Evolutionary conservation across 208 protist species (phyloP).

Genomic region (Leishmania amazonensis): DNA sequence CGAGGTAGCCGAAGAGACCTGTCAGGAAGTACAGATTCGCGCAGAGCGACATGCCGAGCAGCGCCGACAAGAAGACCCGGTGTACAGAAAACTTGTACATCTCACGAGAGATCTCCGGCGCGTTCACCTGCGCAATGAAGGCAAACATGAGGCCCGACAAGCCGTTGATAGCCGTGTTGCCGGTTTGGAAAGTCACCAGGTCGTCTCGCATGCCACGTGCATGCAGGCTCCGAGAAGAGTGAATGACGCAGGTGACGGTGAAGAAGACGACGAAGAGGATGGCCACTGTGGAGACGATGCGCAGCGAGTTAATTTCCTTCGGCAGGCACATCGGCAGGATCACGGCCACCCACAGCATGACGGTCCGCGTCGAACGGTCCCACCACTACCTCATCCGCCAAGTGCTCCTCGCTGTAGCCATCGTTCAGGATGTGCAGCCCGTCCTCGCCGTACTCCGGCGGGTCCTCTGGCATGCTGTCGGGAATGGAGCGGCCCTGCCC

Average conservation of each 20-base stretch:
- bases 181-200: slow-evolving; percentile 49
- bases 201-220: slow-evolving; percentile 36
- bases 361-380: neutral
- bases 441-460: slow-evolving; percentile 43
- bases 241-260: slow-evolving; percentile 58
- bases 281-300: slow-evolving; percentile 62
- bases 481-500: neutral
- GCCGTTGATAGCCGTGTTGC: slow-evolving; percentile 56
- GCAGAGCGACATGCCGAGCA: slow-evolving; percentile 50
- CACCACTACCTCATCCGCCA: neutral
- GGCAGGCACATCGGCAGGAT: slow-evolving; percentile 44
- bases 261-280: slow-evolving; percentile 78
- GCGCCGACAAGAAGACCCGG: slow-evolving; percentile 46
- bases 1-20: slow-evolving; percentile 84
- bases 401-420: slow-evolving; percentile 12
- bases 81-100: slow-evolving; percentile 52
- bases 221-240: slow-evolving; percentile 37
- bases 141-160: slow-evolving; percentile 35
- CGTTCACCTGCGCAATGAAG: slow-evolving; percentile 69
- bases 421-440: slow-evolving; percentile 37
- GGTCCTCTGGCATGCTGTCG: slow-evolving; percentile 37
- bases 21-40: slow-evolving; percentile 66
- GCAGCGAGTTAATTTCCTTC: slow-evolving; percentile 84
- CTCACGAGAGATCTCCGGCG: slow-evolving; percentile 60
- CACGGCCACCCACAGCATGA: slow-evolving; percentile 48